These are phyloP conservation scores for Aspergillus coremiiformis DNA, from an alignment of 495 filamentous ascomycete species.

Conservation along the genomic window DNA sequence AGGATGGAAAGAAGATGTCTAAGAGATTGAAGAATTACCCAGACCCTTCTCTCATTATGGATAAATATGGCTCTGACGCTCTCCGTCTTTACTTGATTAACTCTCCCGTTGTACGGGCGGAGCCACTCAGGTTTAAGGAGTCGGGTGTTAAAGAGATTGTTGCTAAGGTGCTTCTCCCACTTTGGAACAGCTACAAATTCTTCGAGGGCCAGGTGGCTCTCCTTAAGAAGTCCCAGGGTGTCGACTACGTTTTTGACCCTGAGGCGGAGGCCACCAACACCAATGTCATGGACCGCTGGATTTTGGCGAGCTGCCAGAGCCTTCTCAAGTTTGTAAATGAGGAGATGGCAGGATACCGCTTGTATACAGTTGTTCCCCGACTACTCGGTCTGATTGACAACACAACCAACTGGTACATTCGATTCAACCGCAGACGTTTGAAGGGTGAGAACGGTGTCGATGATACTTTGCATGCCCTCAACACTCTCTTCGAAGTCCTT, in stretches of 20 bases:
- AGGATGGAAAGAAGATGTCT: slow-evolving; percentile 99
- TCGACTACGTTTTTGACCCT: slow-evolving; percentile 76
- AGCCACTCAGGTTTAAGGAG: slow-evolving; percentile 89
- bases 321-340: slow-evolving; percentile 88
- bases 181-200: slow-evolving; percentile 98
- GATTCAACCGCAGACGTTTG: slow-evolving; percentile 93
- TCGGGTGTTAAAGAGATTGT: slow-evolving; percentile 92
- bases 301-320: slow-evolving; percentile 87
- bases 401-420: slow-evolving; percentile 98
- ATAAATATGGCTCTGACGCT: slow-evolving; percentile 87
- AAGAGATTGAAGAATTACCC: slow-evolving; percentile 98
- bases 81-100: slow-evolving; percentile 94
- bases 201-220: slow-evolving; percentile 93
- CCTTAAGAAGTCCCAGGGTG: slow-evolving; percentile 77
- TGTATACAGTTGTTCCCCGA: slow-evolving; percentile 92
- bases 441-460: slow-evolving; percentile 88
- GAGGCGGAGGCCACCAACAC: slow-evolving; percentile 62
- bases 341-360: slow-evolving; percentile 86
- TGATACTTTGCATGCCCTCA: slow-evolving; percentile 84
- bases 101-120: slow-evolving; percentile 89
- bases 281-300: slow-evolving; percentile 98
- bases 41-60: slow-evolving; percentile 77
- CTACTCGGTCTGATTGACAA: slow-evolving; percentile 86
- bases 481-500: slow-evolving; percentile 94
- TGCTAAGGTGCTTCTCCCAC: slow-evolving; percentile 81